Evolutionary conservation across 306 rosid genomes (phyloP), one percentile per base, ranked within the genome.

Genomic region (Vigna radiata): DNA sequence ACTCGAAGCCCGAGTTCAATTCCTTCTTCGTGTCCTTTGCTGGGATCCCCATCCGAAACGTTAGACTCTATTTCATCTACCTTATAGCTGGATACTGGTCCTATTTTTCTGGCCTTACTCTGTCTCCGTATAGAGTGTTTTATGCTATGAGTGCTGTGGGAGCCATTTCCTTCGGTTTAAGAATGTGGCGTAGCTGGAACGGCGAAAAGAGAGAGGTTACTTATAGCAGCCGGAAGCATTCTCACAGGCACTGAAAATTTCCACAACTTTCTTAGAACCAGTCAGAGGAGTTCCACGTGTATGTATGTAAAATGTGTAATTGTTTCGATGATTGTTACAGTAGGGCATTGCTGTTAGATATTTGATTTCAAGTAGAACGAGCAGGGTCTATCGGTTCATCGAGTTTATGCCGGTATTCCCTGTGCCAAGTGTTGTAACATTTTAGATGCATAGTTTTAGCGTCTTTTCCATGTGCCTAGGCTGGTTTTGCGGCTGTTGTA

Each of bases 71-170:
- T 74, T 73, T 83, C 18, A 54, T 92, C 77, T 92, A 92, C 83
- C 83, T 92, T 58, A 55, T 87, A 19, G 97, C 96, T 54, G 97
- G 99, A 79, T 90, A 88, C 81, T 89, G 85, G 76, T 85, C 91
- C 43, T 92, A 81, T 79, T 80, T 89, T 77, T 87, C 90, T 77
- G 91, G 94, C 77, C 85, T 95, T 75, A 88, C 91, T 39, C 68
- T 89, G 90, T 88, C 96, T 63, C 99, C 99, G 0, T 87, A 90
- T 68, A 60, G 77, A 76, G 89, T 84, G 11, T 84, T 95, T 73
- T 89, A 89, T 59, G 89, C 68, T 4, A 89, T 92, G 97, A 92
- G 97, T 37, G 72, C 87, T 21, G 84, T 87, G 19, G 97, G 99
- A n/a, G 75, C 66, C 77, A 80, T 81, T 82, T 87, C 96, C 43